Conservation (phyloP, 2,329 filamentous ascomycete genomes). For the Penicillium polonicum region DNA sequence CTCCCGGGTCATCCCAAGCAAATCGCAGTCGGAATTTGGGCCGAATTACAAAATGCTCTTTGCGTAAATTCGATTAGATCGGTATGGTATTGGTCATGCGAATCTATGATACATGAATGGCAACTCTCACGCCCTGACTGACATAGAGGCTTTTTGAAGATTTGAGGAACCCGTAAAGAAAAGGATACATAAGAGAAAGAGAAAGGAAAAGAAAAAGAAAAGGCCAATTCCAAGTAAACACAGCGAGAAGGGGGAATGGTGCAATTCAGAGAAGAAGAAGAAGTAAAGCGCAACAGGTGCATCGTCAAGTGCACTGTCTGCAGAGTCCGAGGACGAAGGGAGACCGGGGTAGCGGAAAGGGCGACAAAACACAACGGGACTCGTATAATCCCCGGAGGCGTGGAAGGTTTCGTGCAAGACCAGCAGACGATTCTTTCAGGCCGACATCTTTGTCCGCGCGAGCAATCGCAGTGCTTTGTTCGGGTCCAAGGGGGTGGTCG, state of each 20-base stretch:
- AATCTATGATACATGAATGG: conserved; percentile 39
- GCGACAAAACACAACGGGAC: conserved; percentile 8
- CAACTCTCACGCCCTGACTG: conserved; percentile 20
- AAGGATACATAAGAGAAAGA: conserved; percentile 22
- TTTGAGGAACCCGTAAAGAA: conserved; percentile 24
- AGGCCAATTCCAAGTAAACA: conserved; percentile 19
- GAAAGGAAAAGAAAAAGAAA: conserved; percentile 18
- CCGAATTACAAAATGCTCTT: not conserved
- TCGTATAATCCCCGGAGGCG: conserved; percentile 8
- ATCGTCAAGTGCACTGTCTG: conserved; percentile 19
- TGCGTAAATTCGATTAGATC: conserved; percentile 20
- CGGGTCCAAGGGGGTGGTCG: conserved; percentile 16
- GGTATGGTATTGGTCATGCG: conserved; percentile 28
- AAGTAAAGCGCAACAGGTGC: conserved; percentile 16
- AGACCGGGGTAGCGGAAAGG: not conserved
- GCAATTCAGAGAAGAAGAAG: conserved; percentile 9
- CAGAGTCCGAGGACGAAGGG: not conserved
- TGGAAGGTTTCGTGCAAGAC: conserved; percentile 22
- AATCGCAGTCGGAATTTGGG: not conserved
- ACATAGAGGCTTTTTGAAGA: conserved; percentile 21
- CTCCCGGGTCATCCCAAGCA: not conserved
- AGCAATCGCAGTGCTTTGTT: conserved; percentile 15
- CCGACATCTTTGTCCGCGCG: conserved; percentile 20
- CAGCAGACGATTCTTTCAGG: conserved; percentile 24
- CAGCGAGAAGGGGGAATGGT: conserved; percentile 20